These are phyloP conservation scores for Teunomyces funiuensis DNA, from an alignment of 805 yeast species.

Conservation along the genomic window DNA sequence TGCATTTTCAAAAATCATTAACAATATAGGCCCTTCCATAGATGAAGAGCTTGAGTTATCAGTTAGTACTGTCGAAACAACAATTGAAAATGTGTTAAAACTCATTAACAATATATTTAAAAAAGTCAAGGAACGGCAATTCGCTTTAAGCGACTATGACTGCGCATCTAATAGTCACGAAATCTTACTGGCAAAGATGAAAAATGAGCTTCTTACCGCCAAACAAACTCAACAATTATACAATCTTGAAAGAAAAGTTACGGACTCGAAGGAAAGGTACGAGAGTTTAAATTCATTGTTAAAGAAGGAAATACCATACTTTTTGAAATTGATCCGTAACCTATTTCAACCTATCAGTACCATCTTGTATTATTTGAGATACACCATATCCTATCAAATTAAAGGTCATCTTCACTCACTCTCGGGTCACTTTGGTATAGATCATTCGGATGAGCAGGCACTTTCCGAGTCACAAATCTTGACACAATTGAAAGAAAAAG, in stretches of 20 bases:
- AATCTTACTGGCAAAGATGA: constrained; percentile 30
- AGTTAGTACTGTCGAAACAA: constrained; percentile 11
- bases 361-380: constrained; percentile 38
- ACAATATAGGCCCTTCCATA: constrained; percentile 13
- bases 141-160: constrained; percentile 40
- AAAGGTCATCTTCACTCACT: constrained; percentile 20
- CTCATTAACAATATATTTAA: constrained; percentile 22
- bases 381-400: constrained; percentile 33
- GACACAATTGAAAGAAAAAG: not conserved
- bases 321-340: constrained; percentile 32
- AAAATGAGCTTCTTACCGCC: constrained; percentile 30
- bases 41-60: constrained; percentile 13
- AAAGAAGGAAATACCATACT: constrained; percentile 48
- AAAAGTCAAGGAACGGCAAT: constrained; percentile 27
- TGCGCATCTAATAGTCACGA: constrained; percentile 28
- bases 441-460: not conserved
- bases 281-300: constrained; percentile 37
- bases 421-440: constrained; percentile 13
- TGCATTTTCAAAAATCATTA: constrained; percentile 7
- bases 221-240: constrained; percentile 29
- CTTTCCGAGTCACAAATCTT: not conserved
- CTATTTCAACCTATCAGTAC: constrained; percentile 32
- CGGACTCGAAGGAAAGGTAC: constrained; percentile 24
- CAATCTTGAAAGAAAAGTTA: constrained; percentile 27
- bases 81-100: constrained; percentile 14